Percentiles rank a stretch among this genome's conserved stretches.
Evolutionary conservation across 2,329 filamentous ascomycete genomes (phyloP).

Genomic region (Anisogramma anomala): DNA sequence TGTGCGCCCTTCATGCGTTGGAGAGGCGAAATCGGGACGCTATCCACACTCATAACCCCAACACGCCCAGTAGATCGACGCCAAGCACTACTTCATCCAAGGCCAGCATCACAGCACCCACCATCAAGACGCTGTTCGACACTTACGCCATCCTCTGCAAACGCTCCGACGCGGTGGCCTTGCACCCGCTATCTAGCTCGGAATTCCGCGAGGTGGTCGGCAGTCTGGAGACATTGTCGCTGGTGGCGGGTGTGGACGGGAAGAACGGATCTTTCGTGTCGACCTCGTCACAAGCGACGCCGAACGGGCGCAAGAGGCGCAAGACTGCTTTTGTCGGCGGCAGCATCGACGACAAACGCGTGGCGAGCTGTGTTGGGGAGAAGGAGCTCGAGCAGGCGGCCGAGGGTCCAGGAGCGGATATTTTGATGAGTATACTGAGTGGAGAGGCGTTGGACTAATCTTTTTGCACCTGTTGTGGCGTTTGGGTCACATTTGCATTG

Average conservation of each 20-base stretch:
- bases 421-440: conserved; percentile 50
- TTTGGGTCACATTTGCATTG: conserved; percentile 3
- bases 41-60: conserved; percentile 28
- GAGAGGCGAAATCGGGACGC: conserved; percentile 58
- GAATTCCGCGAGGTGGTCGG: conserved; percentile 91
- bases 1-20: conserved; percentile 80
- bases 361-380: conserved; percentile 70
- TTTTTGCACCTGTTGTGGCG: not conserved
- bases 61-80: conserved; percentile 13
- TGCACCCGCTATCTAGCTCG: conserved; percentile 79
- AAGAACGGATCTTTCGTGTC: conserved; percentile 56
- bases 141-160: conserved; percentile 76
- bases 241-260: conserved; percentile 60
- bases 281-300: conserved; percentile 39
- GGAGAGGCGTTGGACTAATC: conserved; percentile 45
- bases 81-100: conserved; percentile 46
- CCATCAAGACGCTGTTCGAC: conserved; percentile 72
- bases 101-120: conserved; percentile 53
- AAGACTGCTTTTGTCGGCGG: conserved; percentile 39
- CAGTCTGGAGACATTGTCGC: conserved; percentile 76
- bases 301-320: conserved; percentile 53
- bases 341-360: conserved; percentile 59
- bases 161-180: conserved; percentile 56
- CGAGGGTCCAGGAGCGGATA: conserved; percentile 48
- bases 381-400: conserved; percentile 65